phyloP scores from a whole-genome alignment of 2,329 filamentous ascomycete species.

The Phaeophleospora eucalypticola region DNA sequence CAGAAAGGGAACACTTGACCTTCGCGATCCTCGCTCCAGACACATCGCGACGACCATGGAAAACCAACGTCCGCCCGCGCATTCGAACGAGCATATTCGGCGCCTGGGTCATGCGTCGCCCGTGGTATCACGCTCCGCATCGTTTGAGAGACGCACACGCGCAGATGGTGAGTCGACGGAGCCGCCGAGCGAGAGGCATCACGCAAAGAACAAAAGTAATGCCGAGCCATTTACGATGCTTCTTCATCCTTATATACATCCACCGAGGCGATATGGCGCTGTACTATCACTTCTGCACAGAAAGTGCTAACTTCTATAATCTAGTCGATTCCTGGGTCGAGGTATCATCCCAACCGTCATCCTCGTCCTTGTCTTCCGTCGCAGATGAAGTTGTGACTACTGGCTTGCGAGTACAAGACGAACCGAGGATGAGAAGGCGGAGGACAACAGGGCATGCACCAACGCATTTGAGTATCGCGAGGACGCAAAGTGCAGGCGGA shows the following conservation, averaged over 20 bases:
- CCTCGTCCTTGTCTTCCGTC: slow-evolving; percentile 79
- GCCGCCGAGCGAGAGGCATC: background rate
- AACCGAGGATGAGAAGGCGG: slow-evolving; percentile 58
- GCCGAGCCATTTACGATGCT: background rate
- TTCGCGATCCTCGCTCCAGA: background rate
- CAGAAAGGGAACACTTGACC: background rate
- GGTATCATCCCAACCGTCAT: slow-evolving; percentile 85
- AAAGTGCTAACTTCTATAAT: slow-evolving; percentile 28
- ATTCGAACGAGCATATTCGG: slow-evolving; percentile 20
- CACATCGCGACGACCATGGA: slow-evolving; percentile 1
- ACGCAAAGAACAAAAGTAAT: background rate
- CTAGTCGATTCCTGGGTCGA: slow-evolving; percentile 89
- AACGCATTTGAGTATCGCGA: slow-evolving; percentile 39
- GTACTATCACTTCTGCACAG: slow-evolving; percentile 18
- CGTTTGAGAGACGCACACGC: slow-evolving; percentile 28
- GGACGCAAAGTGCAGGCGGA: slow-evolving; percentile 44
- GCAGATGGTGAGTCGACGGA: slow-evolving; percentile 27
- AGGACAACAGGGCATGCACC: slow-evolving; percentile 42
- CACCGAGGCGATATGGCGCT: slow-evolving; percentile 16
- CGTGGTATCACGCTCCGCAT: slow-evolving; percentile 28
- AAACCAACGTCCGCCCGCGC: slow-evolving; percentile 7
- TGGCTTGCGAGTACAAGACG: slow-evolving; percentile 70
- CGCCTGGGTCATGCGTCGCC: slow-evolving; percentile 24
- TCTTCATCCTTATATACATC: slow-evolving; percentile 2
- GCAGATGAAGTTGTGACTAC: slow-evolving; percentile 90